Conservation (phyloP, 257 asterid species). For the Ocimum tenuiflorum region DNA sequence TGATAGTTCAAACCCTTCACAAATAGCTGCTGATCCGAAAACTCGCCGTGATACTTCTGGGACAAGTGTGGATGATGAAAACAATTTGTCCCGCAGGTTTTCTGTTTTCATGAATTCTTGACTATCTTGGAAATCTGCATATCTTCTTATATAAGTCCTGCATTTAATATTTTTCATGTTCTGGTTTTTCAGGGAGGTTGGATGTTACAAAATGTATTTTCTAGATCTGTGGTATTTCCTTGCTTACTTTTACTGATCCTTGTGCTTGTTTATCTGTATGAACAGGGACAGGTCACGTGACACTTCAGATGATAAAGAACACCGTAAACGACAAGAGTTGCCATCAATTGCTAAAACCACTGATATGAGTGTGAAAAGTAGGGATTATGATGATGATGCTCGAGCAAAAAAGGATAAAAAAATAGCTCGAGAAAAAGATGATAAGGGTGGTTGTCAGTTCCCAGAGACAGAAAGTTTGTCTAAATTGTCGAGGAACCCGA, state of each 20-base stretch:
- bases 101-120: constrained; percentile 27
- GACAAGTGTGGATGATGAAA: constrained; percentile 34
- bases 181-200: constrained; percentile 32
- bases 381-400: constrained; percentile 35
- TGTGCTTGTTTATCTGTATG: constrained; percentile 10
- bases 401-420: constrained; percentile 35
- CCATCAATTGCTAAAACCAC: constrained; percentile 27
- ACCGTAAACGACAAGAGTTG: constrained; percentile 29
- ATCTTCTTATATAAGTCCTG: constrained; percentile 6
- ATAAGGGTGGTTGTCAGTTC: constrained; percentile 23
- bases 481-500: constrained; percentile 36
- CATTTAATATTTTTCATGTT: constrained; percentile 12
- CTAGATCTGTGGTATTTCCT: constrained; percentile 7
- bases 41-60: constrained; percentile 38
- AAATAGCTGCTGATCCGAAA: constrained; percentile 32
- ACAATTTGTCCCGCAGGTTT: constrained; percentile 36
- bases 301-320: constrained; percentile 32
- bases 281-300: constrained; percentile 41
- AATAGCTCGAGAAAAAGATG: constrained; percentile 23
- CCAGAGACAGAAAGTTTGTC: constrained; percentile 27
- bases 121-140: constrained; percentile 2
- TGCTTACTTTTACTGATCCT: constrained; percentile 13
- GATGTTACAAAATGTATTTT: background rate
- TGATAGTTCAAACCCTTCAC: constrained; percentile 32
- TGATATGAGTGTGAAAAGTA: constrained; percentile 28